Evolutionary conservation across 169 alveolate species (phyloP).

Genomic region (Plasmodium blacklocki): DNA sequence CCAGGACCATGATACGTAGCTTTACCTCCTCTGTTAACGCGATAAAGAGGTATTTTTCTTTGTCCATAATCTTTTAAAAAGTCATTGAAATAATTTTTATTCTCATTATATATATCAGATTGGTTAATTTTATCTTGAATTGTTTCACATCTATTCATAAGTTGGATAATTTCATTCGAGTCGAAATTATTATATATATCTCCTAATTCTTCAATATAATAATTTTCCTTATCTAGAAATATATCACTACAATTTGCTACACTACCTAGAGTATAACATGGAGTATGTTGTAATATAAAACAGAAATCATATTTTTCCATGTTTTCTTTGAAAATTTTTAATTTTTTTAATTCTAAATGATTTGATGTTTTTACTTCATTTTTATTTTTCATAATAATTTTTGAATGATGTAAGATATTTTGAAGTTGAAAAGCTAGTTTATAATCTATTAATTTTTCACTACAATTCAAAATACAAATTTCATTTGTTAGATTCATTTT

Average conservation of each 20-base stretch:
- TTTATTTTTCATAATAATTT: constrained; percentile 38
- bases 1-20: constrained; percentile 86
- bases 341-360: constrained; percentile 14
- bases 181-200: constrained; percentile 22
- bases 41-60: constrained; percentile 66
- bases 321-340: constrained; percentile 38
- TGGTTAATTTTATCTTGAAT: constrained; percentile 9
- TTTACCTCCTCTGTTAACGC: constrained; percentile 84
- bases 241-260: constrained; percentile 65
- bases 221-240: constrained; percentile 22
- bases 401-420: constrained; percentile 46
- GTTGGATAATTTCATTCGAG: constrained; percentile 13
- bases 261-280: constrained; percentile 82
- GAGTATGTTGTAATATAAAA: constrained; percentile 79
- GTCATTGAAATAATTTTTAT: constrained; percentile 23
- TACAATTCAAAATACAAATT: constrained; percentile 55
- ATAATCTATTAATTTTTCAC: constrained; percentile 63
- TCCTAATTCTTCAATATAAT: constrained; percentile 63
- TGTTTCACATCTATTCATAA: constrained; percentile 18
- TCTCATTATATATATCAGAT: constrained; percentile 41
- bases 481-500: constrained; percentile 15
- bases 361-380: constrained; percentile 8
- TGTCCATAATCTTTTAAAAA: constrained; percentile 15
- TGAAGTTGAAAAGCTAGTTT: constrained; percentile 56
- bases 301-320: constrained; percentile 77